These are phyloP conservation scores for Penicillium sp. DNA, from an alignment of 2,329 filamentous ascomycete species.

Conservation along the genomic window DNA sequence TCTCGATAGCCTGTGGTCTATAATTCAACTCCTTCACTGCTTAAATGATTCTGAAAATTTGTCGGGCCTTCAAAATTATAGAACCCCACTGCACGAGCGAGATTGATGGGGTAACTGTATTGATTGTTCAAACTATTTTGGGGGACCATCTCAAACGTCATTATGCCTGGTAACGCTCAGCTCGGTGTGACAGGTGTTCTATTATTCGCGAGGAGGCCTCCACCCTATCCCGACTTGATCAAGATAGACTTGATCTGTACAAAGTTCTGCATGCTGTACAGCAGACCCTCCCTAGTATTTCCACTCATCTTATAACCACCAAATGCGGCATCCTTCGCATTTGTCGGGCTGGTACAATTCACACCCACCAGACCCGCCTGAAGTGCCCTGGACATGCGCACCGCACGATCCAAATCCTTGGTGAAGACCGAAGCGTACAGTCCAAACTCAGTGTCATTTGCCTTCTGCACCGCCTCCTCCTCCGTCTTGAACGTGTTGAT, in stretches of 20 bases:
- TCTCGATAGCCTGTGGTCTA: too few relatives aligned
- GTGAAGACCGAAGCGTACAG: constrained; percentile 42
- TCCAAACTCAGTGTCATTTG: constrained; percentile 55
- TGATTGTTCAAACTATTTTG: too few relatives aligned
- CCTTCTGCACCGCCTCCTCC: constrained; percentile 61
- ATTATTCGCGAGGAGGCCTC: background rate
- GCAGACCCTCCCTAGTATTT: constrained; percentile 44
- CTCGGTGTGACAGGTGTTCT: too few relatives aligned
- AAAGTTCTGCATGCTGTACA: constrained; percentile 46
- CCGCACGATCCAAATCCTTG: constrained; percentile 37
- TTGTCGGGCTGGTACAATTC: constrained; percentile 47
- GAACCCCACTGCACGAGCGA: too few relatives aligned
- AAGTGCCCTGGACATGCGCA: constrained; percentile 34
- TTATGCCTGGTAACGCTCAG: too few relatives aligned
- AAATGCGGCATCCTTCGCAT: constrained; percentile 50
- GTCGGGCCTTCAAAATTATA: too few relatives aligned
- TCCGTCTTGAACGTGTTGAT: constrained; percentile 54
- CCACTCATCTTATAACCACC: constrained; percentile 54
- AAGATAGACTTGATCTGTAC: constrained; percentile 40
- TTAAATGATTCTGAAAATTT: too few relatives aligned
- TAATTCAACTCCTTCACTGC: too few relatives aligned
- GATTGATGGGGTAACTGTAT: too few relatives aligned
- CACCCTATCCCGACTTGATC: constrained; percentile 29
- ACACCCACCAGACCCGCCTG: constrained; percentile 39
- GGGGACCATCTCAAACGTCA: too few relatives aligned